Percentiles rank a stretch among this genome's conserved stretches.
These are phyloP conservation scores for Exophiala lecanii-corni DNA, from an alignment of 2,329 filamentous ascomycete species.

Conservation along the genomic window DNA sequence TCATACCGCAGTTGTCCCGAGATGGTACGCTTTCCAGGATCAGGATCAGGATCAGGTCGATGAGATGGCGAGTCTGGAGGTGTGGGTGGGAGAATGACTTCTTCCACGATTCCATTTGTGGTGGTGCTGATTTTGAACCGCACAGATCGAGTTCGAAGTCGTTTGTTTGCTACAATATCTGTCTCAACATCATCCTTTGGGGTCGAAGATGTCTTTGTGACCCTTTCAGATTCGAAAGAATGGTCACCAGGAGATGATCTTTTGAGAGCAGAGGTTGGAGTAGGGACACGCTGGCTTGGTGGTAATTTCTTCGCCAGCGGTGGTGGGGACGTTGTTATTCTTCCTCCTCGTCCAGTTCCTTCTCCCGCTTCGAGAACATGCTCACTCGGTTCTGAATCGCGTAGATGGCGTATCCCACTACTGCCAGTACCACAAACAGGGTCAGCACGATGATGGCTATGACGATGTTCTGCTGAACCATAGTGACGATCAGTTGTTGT, in stretches of 20 bases:
- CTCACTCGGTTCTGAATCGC: conserved; percentile 33
- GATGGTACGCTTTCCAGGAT: conserved; percentile 8
- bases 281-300: too few relatives aligned
- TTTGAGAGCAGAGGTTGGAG: not conserved
- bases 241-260: not conserved
- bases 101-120: not conserved
- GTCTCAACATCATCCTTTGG: not conserved
- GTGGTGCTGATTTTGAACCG: conserved; percentile 15
- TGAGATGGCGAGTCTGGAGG: too few relatives aligned
- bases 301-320: too few relatives aligned
- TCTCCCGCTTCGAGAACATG: conserved; percentile 27
- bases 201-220: not conserved
- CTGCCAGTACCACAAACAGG: conserved; percentile 43
- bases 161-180: not conserved
- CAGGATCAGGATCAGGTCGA: not conserved
- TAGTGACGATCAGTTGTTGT: conserved; percentile 28
- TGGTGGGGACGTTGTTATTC: conserved; percentile 7
- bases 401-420: conserved; percentile 37
- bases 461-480: conserved; percentile 41
- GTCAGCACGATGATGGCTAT: conserved; percentile 49
- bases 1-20: conserved; percentile 16
- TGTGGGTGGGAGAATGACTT: not conserved
- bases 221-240: too few relatives aligned
- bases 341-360: conserved; percentile 30
- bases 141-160: conserved; percentile 6